phyloP scores from a whole-genome alignment of 2,329 filamentous ascomycete genomes.

The Fusarium tjaetaba region DNA sequence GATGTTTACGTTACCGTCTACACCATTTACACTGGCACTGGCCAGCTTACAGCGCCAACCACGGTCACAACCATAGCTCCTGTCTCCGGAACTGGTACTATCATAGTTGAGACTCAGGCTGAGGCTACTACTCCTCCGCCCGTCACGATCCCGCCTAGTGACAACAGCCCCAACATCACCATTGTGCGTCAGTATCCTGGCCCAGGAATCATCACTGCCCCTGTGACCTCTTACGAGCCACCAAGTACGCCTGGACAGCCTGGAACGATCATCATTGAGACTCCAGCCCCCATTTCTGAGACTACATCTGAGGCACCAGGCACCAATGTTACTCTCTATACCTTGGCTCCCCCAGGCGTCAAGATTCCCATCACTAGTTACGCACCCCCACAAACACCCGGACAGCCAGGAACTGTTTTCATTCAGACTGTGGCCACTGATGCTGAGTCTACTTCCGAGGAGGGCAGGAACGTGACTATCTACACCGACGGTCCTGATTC shows the following conservation, averaged over 20 bases:
- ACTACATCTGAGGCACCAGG: background rate
- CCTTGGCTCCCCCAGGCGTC: slow-evolving; percentile 8
- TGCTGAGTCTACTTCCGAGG: background rate
- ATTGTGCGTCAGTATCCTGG: slow-evolving; percentile 23
- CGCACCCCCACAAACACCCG: slow-evolving; percentile 9
- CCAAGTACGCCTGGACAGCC: slow-evolving; percentile 15
- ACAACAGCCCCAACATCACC: slow-evolving; percentile 20
- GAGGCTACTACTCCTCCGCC: slow-evolving; percentile 7
- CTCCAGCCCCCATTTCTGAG: slow-evolving; percentile 5
- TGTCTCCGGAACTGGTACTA: slow-evolving; percentile 25
- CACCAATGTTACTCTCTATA: slow-evolving; percentile 24
- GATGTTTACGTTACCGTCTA: slow-evolving; percentile 22
- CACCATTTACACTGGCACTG: slow-evolving; percentile 19
- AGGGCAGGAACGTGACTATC: slow-evolving; percentile 14
- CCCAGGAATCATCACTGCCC: slow-evolving; percentile 19
- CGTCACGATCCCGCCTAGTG: slow-evolving; percentile 19
- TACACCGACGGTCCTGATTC: slow-evolving; percentile 9
- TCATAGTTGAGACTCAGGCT: slow-evolving; percentile 21
- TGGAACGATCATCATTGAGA: slow-evolving; percentile 27
- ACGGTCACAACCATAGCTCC: slow-evolving; percentile 21
- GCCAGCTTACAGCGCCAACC: slow-evolving; percentile 5
- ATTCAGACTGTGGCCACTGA: slow-evolving; percentile 18
- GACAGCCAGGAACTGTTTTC: slow-evolving; percentile 22
- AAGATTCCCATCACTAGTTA: slow-evolving; percentile 19
- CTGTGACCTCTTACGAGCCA: slow-evolving; percentile 20